These are phyloP conservation scores for Ophiocordyceps camponoti-rufipedis DNA, from an alignment of 2,329 filamentous ascomycete species.

Conservation along the genomic window DNA sequence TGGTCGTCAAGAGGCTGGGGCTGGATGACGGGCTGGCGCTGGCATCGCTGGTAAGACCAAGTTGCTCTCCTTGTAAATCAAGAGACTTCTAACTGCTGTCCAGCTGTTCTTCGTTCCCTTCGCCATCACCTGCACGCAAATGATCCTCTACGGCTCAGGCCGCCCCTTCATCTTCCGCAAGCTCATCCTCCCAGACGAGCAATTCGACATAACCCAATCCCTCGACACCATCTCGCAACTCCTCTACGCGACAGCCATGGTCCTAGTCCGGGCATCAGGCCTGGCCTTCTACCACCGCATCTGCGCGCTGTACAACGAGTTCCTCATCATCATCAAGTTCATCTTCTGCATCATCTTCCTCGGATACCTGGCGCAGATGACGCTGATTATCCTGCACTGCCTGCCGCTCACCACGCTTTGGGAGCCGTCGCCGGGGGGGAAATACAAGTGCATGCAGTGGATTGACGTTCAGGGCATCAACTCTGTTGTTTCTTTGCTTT, in stretches of 20 bases:
- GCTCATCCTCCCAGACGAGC: background rate
- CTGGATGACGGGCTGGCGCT: background rate
- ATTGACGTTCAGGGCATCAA: background rate
- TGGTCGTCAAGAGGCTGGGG: background rate
- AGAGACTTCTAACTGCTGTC: too few species aligned
- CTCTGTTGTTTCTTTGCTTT: background rate
- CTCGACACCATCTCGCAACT: conserved; percentile 1
- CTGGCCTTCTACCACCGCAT: conserved; percentile 3
- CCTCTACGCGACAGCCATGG: conserved; percentile 1
- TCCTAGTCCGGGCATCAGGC: conserved; percentile 1
- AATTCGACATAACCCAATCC: background rate
- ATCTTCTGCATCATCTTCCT: background rate
- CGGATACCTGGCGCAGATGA: conserved; percentile 1
- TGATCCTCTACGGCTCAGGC: background rate
- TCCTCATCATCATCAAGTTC: conserved; percentile 1
- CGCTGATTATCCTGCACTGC: conserved; percentile 2
- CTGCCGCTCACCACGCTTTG: conserved; percentile 1
- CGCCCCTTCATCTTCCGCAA: background rate
- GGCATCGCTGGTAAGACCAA: background rate
- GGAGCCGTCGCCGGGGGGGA: background rate
- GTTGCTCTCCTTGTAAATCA: too few species aligned
- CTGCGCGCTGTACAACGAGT: background rate
- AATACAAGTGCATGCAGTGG: background rate
- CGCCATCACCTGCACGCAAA: background rate
- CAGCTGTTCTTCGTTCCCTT: background rate